Conservation (phyloP, 495 filamentous ascomycete species). For the Penicillium ochrochloron region DNA sequence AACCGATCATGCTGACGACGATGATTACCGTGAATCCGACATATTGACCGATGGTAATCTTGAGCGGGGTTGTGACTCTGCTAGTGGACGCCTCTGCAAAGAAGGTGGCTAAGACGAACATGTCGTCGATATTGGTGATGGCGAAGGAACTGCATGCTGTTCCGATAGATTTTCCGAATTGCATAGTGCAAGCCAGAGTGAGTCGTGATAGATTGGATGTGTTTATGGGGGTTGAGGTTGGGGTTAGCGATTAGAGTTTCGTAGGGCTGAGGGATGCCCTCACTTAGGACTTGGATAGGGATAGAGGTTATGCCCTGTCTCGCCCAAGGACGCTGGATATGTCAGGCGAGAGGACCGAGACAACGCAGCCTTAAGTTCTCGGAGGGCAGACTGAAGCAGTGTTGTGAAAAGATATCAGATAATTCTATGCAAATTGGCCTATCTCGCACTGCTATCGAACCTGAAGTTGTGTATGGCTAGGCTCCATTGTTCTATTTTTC, state of each 20-base stretch:
- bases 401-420: background rate
- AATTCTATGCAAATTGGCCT: too few relatives aligned
- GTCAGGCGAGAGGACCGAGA: background rate
- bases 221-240: background rate
- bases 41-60: conserved; percentile 14
- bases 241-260: background rate
- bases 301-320: background rate
- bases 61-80: conserved; percentile 7
- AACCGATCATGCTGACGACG: conserved; percentile 14
- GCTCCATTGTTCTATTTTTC: too few relatives aligned
- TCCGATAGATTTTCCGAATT: conserved; percentile 16
- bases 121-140: conserved; percentile 18
- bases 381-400: background rate
- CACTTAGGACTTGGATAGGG: background rate
- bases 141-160: conserved; percentile 15
- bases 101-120: conserved; percentile 16
- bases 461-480: too few relatives aligned
- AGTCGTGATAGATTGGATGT: background rate
- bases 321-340: background rate
- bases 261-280: background rate
- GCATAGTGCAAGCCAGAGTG: conserved; percentile 1
- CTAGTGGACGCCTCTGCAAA: conserved; percentile 10
- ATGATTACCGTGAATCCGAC: conserved; percentile 12
- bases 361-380: background rate
- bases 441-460: too few relatives aligned